These are phyloP conservation scores for Saccharomycopsis javanensis DNA, from an alignment of 805 yeast genomes.

Conservation along the genomic window DNA sequence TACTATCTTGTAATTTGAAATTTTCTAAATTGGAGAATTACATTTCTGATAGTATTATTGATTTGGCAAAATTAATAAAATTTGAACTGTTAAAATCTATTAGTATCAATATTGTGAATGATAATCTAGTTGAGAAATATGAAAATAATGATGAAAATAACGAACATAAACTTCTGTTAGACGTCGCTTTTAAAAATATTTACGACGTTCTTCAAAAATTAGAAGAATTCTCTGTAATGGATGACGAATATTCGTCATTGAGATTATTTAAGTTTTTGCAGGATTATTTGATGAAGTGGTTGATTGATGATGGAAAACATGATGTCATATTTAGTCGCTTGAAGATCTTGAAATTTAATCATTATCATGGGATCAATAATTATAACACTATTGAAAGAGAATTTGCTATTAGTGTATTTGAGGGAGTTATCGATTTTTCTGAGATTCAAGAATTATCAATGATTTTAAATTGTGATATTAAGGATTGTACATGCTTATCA, in stretches of 20 bases:
- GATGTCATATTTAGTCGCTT: slow-evolving; percentile 18
- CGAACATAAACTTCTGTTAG: no score
- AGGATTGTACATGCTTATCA: slow-evolving; percentile 36
- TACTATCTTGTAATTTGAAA: slow-evolving; percentile 14
- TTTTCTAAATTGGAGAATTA: slow-evolving; percentile 20
- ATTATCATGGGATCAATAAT: slow-evolving; percentile 38
- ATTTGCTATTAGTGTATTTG: slow-evolving; percentile 26
- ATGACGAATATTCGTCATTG: slow-evolving; percentile 30
- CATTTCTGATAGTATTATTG: slow-evolving; percentile 12
- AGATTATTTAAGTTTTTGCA: slow-evolving; percentile 28
- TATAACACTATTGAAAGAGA: slow-evolving; percentile 29
- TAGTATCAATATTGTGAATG: slow-evolving; percentile 27
- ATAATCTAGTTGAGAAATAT: slow-evolving; percentile 25
- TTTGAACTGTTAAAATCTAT: slow-evolving; percentile 21
- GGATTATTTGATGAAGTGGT: slow-evolving; percentile 16
- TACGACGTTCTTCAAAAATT: slow-evolving; percentile 12
- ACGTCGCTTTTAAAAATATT: slow-evolving; percentile 11
- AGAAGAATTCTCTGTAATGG: slow-evolving; percentile 26
- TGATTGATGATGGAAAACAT: background rate
- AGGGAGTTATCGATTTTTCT: slow-evolving; percentile 25
- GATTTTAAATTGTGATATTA: slow-evolving; percentile 43
- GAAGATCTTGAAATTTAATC: slow-evolving; percentile 31
- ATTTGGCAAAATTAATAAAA: background rate
- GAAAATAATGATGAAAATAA: slow-evolving; percentile 24
- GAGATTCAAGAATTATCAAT: slow-evolving; percentile 37